phyloP scores from a whole-genome alignment of 371 early-diverging fungal species.

The Mycotypha africana region DNA sequence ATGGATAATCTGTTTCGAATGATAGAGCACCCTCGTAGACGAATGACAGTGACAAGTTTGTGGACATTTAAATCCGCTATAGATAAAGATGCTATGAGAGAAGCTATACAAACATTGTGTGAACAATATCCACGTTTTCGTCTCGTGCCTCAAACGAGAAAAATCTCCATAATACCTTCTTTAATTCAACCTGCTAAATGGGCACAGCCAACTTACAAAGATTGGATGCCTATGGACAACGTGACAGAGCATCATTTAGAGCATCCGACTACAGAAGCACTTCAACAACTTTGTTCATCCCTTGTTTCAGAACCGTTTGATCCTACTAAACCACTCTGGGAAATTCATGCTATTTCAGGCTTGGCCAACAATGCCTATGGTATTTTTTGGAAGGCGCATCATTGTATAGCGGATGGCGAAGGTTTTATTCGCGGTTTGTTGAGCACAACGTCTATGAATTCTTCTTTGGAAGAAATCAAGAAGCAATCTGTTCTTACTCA shows the following conservation, averaged over 20 bases:
- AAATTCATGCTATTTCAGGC: slow-evolving; percentile 27
- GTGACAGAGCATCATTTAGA: slow-evolving; percentile 15
- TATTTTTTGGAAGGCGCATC: slow-evolving; percentile 36
- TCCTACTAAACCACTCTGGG: slow-evolving; percentile 29
- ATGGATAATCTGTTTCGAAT: slow-evolving; percentile 29
- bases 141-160: too few relatives aligned
- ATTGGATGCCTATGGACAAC: slow-evolving; percentile 16
- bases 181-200: too few relatives aligned
- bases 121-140: too few relatives aligned
- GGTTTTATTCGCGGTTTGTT: slow-evolving; percentile 22
- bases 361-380: slow-evolving; percentile 21
- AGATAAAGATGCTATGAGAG: slow-evolving; percentile 9
- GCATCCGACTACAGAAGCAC: slow-evolving; percentile 12
- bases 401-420: slow-evolving; percentile 26
- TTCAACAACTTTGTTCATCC: slow-evolving; percentile 20
- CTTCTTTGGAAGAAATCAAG: slow-evolving; percentile 5
- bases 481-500: slow-evolving; percentile 3
- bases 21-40: slow-evolving; percentile 22
- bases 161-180: too few relatives aligned
- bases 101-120: too few relatives aligned
- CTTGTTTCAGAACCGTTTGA: slow-evolving; percentile 31
- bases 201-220: slow-evolving; percentile 8
- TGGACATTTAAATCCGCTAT: slow-evolving; percentile 26
- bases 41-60: slow-evolving; percentile 28
- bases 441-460: slow-evolving; percentile 15